Conservation (phyloP, 495 filamentous ascomycete species). For the Lasiosphaeris hirsuta region DNA sequence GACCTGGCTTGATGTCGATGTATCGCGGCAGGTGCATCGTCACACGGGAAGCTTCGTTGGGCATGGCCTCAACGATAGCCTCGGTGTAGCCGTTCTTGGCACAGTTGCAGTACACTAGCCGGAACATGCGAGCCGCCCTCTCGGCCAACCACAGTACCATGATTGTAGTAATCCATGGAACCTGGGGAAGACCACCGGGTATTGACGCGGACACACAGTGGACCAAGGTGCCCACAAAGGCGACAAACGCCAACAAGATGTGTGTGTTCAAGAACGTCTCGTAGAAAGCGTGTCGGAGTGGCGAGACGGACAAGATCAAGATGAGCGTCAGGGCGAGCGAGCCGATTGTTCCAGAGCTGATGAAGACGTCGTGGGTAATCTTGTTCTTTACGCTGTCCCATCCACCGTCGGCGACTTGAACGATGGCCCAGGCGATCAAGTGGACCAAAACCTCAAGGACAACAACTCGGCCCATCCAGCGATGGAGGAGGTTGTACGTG, state of each 20-base stretch:
- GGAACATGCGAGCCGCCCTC: slow-evolving; percentile 62
- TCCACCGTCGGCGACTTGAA: slow-evolving; percentile 61
- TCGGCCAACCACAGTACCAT: slow-evolving; percentile 77
- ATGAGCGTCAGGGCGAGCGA: slow-evolving; percentile 57
- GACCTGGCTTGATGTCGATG: slow-evolving; percentile 75
- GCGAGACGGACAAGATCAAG: slow-evolving; percentile 62
- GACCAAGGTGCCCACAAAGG: slow-evolving; percentile 63
- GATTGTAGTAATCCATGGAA: slow-evolving; percentile 62
- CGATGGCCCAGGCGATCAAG: slow-evolving; percentile 68
- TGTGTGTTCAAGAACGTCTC: slow-evolving; percentile 88
- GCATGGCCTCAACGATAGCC: slow-evolving; percentile 70
- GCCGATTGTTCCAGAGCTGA: slow-evolving; percentile 49
- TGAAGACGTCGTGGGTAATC: slow-evolving; percentile 52
- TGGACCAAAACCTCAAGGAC: slow-evolving; percentile 75
- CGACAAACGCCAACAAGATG: slow-evolving; percentile 61
- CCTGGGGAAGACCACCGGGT: slow-evolving; percentile 54
- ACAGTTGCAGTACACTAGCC: slow-evolving; percentile 70
- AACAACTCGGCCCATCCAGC: slow-evolving; percentile 90
- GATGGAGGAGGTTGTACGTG: slow-evolving; percentile 91
- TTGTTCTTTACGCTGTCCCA: slow-evolving; percentile 55
- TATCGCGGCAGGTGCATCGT: slow-evolving; percentile 75
- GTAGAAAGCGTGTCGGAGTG: slow-evolving; percentile 90
- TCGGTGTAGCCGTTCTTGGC: slow-evolving; percentile 58
- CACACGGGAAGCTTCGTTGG: slow-evolving; percentile 78
- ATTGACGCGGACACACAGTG: slow-evolving; percentile 54